Evolutionary conservation across 2,329 filamentous ascomycete species (phyloP), one percentile per base, ranked within the genome.

Genomic region (Cladosporium halotolerans): DNA sequence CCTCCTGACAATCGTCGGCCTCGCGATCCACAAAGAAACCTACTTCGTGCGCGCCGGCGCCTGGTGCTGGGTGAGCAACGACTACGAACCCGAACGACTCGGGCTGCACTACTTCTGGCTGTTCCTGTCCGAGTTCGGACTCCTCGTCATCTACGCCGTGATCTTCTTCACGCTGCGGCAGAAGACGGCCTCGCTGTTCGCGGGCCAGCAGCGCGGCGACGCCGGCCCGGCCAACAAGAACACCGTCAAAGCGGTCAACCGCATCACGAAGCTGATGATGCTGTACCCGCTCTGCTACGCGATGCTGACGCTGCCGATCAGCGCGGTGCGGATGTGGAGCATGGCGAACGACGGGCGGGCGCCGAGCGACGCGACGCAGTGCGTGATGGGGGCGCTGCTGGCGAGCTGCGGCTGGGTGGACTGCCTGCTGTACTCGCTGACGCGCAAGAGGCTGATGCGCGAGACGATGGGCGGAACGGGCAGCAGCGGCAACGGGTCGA

Each of bases 241-340:
- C 13, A 67, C 65, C 4, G 55, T 65, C 50, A 55, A 57, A 16
- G 58, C 63, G 11, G 63, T 68, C 33, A 66, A 66, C 36, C 68
- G 66, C n/a, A 73, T 77, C 41, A 69, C 76, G 5, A 72, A 80
- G 8, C 82, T 86, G 57, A 80, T 81, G 78, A 71, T 86, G 31
- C 73, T 85, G 7, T 88, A 88, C 56, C 85, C 85, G 0, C 63
- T 84, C 58, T 83, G 87, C 57, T 88, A 88, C 64, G 76, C 86
- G 6, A 60, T 85, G n/a, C 85, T 84, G 63, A 88, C 84, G 0
- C 74, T 83, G 0, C 85, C 85, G 0, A 73, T 88, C 0, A 83
- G 83, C 4, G 74, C 80, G 0, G 82, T 83, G 11, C 79, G 84
- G 55, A 82, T 87, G 62, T 77, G 78, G 13, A 77, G 76, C 16